phyloP scores from a whole-genome alignment of 306 rosid genomes.

The Vigna mungo region DNA sequence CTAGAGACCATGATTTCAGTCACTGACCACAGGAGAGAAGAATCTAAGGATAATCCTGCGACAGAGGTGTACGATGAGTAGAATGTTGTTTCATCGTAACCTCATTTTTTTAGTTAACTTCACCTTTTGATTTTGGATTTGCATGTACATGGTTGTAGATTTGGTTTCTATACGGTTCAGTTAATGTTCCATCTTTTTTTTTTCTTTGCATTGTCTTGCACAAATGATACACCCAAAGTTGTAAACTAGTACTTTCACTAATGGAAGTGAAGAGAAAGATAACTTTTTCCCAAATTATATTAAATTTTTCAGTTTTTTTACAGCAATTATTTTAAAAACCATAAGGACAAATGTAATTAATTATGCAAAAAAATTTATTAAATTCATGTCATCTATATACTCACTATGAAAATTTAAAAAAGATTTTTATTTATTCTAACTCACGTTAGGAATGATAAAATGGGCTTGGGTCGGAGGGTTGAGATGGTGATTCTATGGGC shows the following conservation, averaged over 20 bases:
- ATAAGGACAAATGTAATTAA: too few relatives aligned
- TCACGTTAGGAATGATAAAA: too few relatives aligned
- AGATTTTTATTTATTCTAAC: background rate
- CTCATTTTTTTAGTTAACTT: conserved; percentile 32
- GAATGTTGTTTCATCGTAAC: conserved; percentile 37
- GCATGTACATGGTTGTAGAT: conserved; percentile 26
- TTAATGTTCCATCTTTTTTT: background rate
- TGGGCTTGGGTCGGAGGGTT: too few relatives aligned
- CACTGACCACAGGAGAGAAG: conserved; percentile 58
- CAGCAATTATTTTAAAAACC: too few relatives aligned
- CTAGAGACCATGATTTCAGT: conserved; percentile 49
- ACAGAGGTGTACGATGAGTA: conserved; percentile 59
- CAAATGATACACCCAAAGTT: conserved; percentile 31
- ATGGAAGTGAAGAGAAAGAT: conserved; percentile 35
- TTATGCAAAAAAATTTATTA: too few relatives aligned
- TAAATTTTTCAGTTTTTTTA: too few relatives aligned
- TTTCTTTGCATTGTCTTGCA: conserved; percentile 1
- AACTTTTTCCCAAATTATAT: too few relatives aligned
- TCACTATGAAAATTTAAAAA: too few relatives aligned
- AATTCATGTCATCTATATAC: too few relatives aligned
- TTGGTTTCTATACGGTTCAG: conserved; percentile 5
- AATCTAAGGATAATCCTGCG: conserved; percentile 61
- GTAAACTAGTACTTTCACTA: conserved; percentile 38
- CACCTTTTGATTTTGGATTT: conserved; percentile 33
- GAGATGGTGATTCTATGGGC: too few relatives aligned